These are phyloP conservation scores for Coemansia sp. DNA, from an alignment of 192 early-diverging fungal genomes.

Conservation along the genomic window DNA sequence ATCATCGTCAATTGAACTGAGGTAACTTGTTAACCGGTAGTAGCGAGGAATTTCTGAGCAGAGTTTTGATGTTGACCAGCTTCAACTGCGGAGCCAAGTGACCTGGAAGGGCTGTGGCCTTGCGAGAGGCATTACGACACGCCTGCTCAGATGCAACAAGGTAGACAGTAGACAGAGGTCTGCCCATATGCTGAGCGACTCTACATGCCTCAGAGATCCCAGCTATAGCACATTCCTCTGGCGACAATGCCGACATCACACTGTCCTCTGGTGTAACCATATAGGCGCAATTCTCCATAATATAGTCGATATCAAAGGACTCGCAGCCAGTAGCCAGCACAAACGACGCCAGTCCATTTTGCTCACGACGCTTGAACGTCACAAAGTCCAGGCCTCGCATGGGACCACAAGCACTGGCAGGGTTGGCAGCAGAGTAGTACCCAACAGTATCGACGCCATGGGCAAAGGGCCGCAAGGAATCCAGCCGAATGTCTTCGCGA, in stretches of 20 bases:
- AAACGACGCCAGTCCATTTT: background rate
- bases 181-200: background rate
- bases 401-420: background rate
- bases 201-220: slow-evolving; percentile 3
- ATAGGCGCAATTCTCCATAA: background rate
- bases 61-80: background rate
- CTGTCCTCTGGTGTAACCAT: background rate
- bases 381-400: slow-evolving; percentile 11
- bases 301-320: background rate
- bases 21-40: background rate
- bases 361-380: background rate
- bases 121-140: background rate
- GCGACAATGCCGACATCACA: background rate
- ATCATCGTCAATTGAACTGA: background rate
- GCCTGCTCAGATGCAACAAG: background rate
- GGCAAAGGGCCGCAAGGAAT: background rate
- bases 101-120: background rate
- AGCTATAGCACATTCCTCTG: background rate
- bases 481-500: background rate
- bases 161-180: background rate
- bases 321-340: slow-evolving; percentile 5
- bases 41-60: background rate
- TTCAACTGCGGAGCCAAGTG: background rate
- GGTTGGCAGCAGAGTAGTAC: background rate
- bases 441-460: background rate